These are phyloP conservation scores for Wickerhamiella azymoides DNA, from an alignment of 805 yeast genomes.

Conservation along the genomic window DNA sequence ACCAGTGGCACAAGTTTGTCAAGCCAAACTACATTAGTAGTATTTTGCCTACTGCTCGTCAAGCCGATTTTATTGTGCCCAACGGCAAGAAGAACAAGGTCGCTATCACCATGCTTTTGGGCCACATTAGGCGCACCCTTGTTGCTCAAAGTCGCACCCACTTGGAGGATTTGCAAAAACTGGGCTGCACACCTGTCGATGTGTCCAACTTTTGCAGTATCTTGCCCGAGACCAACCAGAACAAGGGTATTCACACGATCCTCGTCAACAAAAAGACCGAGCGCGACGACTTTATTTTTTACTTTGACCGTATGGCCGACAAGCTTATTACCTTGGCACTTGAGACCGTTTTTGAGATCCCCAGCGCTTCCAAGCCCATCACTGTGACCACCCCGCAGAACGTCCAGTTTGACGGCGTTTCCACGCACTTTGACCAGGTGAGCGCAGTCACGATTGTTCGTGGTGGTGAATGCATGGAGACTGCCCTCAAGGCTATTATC, in stretches of 20 bases:
- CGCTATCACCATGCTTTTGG: conserved; percentile 68
- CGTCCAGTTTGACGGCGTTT: conserved; percentile 20
- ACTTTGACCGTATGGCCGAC: conserved; percentile 70
- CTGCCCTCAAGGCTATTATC: conserved; percentile 56
- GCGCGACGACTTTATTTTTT: conserved; percentile 71
- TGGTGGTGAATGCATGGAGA: conserved; percentile 87
- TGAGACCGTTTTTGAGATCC: conserved; percentile 29
- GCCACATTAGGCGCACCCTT: conserved; percentile 65
- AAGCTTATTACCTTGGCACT: conserved; percentile 56
- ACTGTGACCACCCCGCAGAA: conserved; percentile 34
- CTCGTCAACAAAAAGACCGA: conserved; percentile 41
- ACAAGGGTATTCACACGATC: conserved; percentile 56
- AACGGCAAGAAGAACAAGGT: conserved; percentile 70
- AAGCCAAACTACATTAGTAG: conserved; percentile 78
- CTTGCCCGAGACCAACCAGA: conserved; percentile 44
- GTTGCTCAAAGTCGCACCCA: conserved; percentile 52
- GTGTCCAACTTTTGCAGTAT: conserved; percentile 19
- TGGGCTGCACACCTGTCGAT: conserved; percentile 29
- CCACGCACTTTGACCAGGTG: conserved; percentile 32
- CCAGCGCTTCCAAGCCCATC: conserved; percentile 19
- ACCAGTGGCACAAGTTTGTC: conserved; percentile 83
- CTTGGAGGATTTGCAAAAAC: conserved; percentile 41
- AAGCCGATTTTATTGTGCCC: conserved; percentile 84
- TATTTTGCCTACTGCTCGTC: conserved; percentile 60
- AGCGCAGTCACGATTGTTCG: conserved; percentile 70